These are phyloP conservation scores for Cutaneotrichosporon cavernicola DNA, from an alignment of 1,284 basidiomycete genomes.

Conservation along the genomic window DNA sequence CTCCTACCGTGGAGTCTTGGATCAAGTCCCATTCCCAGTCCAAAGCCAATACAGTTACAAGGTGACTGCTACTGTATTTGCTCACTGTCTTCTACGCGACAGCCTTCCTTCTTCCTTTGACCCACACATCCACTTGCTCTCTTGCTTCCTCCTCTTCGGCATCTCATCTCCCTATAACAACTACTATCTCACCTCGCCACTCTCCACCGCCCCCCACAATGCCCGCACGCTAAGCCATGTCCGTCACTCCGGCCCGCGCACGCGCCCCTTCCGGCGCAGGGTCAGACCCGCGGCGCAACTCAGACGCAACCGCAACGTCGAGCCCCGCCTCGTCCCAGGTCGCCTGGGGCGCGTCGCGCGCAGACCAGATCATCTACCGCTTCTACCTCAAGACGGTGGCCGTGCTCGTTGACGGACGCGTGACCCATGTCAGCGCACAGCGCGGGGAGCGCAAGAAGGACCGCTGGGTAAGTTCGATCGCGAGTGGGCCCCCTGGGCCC, in stretches of 20 bases:
- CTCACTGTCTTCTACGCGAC: not conserved
- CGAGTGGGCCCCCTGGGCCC: not conserved
- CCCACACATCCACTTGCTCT: not conserved
- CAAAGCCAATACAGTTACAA: not conserved
- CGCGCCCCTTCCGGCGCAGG: slow-evolving; percentile 5
- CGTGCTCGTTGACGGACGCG: slow-evolving; percentile 46
- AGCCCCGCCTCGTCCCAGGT: slow-evolving; percentile 31
- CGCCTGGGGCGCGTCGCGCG: slow-evolving; percentile 22
- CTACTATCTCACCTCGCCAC: not conserved
- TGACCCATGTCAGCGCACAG: slow-evolving; percentile 41
- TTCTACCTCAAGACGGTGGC: slow-evolving; percentile 52
- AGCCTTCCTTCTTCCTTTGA: not conserved
- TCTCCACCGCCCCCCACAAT: slow-evolving; percentile 7
- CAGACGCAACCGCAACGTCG: slow-evolving; percentile 20
- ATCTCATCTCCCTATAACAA: not conserved
- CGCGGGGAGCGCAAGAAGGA: slow-evolving; percentile 44
- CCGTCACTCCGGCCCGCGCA: slow-evolving; percentile 8
- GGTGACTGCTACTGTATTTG: not conserved
- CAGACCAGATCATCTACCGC: slow-evolving; percentile 50
- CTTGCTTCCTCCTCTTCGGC: not conserved
- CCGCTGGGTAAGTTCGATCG: slow-evolving; percentile 47
- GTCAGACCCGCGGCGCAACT: not conserved
- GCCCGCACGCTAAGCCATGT: slow-evolving; percentile 11
- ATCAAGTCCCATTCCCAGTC: not conserved
- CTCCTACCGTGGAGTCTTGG: no score